Conservation (phyloP, 805 yeast genomes). For the Candida glaebosa region DNA sequence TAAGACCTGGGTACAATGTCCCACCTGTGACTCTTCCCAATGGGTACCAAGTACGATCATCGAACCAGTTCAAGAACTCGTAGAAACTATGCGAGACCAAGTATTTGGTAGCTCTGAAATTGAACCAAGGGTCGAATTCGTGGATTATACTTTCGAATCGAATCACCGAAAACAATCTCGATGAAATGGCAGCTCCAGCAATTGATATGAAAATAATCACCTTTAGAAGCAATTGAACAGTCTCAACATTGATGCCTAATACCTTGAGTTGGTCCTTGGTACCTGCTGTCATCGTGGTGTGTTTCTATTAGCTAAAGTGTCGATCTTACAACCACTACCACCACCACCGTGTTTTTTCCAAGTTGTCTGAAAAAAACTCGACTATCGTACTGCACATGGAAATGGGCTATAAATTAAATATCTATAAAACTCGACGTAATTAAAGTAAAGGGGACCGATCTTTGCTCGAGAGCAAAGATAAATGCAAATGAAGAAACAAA, state of each 20-base stretch:
- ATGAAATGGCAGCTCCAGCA: constrained; percentile 88
- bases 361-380: background rate
- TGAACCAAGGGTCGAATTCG: constrained; percentile 97
- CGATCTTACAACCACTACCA: too few species aligned
- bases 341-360: constrained; percentile 6
- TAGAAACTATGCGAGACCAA: constrained; percentile 79
- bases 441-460: background rate
- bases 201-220: constrained; percentile 68
- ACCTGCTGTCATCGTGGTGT: constrained; percentile 2
- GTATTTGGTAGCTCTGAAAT: constrained; percentile 93
- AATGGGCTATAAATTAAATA: background rate
- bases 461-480: background rate
- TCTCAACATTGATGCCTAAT: constrained; percentile 30
- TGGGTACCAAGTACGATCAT: constrained; percentile 98
- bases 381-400: background rate
- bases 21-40: constrained; percentile 99
- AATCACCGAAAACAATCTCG: constrained; percentile 93
- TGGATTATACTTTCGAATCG: constrained; percentile 95
- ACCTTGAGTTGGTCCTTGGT: constrained; percentile 21
- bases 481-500: background rate
- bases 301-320: too few species aligned
- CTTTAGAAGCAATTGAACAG: constrained; percentile 49
- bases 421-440: background rate
- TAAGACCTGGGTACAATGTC: constrained; percentile 93
- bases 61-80: constrained; percentile 96